These are phyloP conservation scores for Strobilomyces confusus DNA, from an alignment of 768 basidiomycete species.

Conservation along the genomic window DNA sequence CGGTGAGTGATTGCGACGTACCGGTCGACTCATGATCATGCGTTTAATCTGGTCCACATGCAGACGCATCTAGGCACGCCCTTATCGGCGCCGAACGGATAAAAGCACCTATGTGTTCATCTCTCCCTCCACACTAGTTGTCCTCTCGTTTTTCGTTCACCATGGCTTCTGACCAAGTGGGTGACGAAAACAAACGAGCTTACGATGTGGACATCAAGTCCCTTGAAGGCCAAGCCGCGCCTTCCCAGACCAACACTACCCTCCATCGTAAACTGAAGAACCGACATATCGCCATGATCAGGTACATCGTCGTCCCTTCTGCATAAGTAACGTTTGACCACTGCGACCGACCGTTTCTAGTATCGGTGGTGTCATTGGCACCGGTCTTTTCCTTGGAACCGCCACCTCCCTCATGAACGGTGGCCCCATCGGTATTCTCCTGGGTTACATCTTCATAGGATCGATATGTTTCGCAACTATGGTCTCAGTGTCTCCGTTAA, in stretches of 20 bases:
- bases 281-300: constrained; percentile 36
- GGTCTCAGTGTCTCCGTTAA: constrained; percentile 17
- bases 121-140: not conserved
- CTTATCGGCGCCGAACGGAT: not conserved
- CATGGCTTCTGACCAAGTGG: not conserved
- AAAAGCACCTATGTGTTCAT: not conserved
- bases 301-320: constrained; percentile 11
- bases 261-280: constrained; percentile 31
- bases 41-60: not conserved
- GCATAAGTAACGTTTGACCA: too few relatives aligned
- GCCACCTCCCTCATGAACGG: constrained; percentile 36
- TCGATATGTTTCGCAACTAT: constrained; percentile 38
- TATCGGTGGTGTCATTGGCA: constrained; percentile 41
- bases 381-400: constrained; percentile 35
- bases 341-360: constrained; percentile 5
- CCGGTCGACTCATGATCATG: not conserved
- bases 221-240: constrained; percentile 6
- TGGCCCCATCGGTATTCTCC: constrained; percentile 45
- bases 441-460: constrained; percentile 38
- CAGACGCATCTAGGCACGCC: not conserved
- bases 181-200: not conserved
- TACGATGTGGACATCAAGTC: constrained; percentile 6
- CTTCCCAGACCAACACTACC: not conserved
- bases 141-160: not conserved
- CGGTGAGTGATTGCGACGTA: too few relatives aligned